Evolutionary conservation across 208 protist genomes (phyloP).

Genomic region (Jaenimonas drosophilae): DNA sequence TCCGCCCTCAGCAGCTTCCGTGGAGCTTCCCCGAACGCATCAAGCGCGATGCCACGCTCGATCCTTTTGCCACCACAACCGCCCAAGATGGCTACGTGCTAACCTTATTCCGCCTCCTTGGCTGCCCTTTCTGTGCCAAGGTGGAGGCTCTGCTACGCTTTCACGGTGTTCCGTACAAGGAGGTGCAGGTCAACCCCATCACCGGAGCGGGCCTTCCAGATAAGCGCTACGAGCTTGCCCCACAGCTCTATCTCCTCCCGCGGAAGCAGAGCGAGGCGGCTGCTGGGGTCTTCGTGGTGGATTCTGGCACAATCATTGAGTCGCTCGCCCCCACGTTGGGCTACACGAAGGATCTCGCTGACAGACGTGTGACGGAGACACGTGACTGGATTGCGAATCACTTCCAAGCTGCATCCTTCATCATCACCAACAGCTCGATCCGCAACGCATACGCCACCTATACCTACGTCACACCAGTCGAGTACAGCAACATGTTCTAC

Average conservation of each 20-base stretch:
- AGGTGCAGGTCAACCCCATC: constrained; percentile 60
- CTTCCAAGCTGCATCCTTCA: constrained; percentile 68
- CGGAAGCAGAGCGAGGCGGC: constrained; percentile 1
- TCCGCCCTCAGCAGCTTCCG: constrained; percentile 31
- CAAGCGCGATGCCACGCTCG: constrained; percentile 4
- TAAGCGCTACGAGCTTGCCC: constrained; percentile 51
- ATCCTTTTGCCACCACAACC: constrained; percentile 5
- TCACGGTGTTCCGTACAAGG: constrained; percentile 53
- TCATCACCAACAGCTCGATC: constrained; percentile 45
- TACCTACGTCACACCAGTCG: constrained; percentile 28
- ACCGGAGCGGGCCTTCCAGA: constrained; percentile 48
- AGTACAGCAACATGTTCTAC: constrained; percentile 49
- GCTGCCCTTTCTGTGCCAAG: constrained; percentile 83
- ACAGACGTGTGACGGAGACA: constrained; percentile 28
- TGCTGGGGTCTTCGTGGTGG: constrained; percentile 32
- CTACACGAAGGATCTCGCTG: constrained; percentile 34
- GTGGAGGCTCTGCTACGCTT: constrained; percentile 65
- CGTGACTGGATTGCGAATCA: constrained; percentile 59
- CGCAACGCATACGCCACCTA: constrained; percentile 50
- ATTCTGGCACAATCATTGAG: constrained; percentile 44
- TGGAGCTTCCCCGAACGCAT: constrained; percentile 23
- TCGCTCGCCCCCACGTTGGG: constrained; percentile 35
- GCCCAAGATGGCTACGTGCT: constrained; percentile 28
- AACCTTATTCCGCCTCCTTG: constrained; percentile 58
- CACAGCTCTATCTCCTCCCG: constrained; percentile 49